Evolutionary conservation across 768 basidiomycete species (phyloP), one percentile per base, ranked within the genome.

Genomic region (Crucibulum laeve): DNA sequence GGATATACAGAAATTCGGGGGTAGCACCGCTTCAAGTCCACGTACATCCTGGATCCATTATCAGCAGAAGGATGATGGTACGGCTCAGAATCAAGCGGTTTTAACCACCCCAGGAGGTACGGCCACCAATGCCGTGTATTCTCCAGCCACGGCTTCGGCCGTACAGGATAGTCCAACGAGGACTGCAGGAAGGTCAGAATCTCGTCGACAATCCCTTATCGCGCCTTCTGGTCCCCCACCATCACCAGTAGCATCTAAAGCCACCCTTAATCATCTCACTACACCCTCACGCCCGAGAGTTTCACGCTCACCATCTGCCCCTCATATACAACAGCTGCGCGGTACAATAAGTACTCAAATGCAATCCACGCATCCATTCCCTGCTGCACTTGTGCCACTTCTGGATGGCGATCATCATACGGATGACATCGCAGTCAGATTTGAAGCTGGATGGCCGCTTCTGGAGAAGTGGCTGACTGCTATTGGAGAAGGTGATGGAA

Each of bases 381-480:
- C 88, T 5, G 65, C 69, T 4, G 78, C 79, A 10, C 53, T 93
- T 19, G 53, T 73, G 21, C 49, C 69, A 2, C 60, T 90, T 46
- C 70, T 98, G 10, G 85, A 98, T 55, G 96, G 95, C 6, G 87
- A 84, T 44, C 93, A 92, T 60, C 87, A 93, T 60, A 85, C 90
- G 1, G 95, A 98, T 57, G 94, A 97, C 64, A 65, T 98, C 34
- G 84, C 87, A 36, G 81, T 87, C 19, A 75, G 60, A 48, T 95
- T 94, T 53, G 82, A 89, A 50, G 81, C 84, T 24, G 84, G 87
- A 0, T 94, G 91, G 93, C 81, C 81, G 8, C 65, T 84, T 38
- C 66, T 98, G 42, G 82, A 89, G 59, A 74, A 73, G 44, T 91
- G 84, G 86, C 61, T 90, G 35, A 62, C 69, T 3, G 60, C 67